phyloP scores from a whole-genome alignment of 2,329 filamentous ascomycete genomes.

The Phyllosticta citrichinensis region DNA sequence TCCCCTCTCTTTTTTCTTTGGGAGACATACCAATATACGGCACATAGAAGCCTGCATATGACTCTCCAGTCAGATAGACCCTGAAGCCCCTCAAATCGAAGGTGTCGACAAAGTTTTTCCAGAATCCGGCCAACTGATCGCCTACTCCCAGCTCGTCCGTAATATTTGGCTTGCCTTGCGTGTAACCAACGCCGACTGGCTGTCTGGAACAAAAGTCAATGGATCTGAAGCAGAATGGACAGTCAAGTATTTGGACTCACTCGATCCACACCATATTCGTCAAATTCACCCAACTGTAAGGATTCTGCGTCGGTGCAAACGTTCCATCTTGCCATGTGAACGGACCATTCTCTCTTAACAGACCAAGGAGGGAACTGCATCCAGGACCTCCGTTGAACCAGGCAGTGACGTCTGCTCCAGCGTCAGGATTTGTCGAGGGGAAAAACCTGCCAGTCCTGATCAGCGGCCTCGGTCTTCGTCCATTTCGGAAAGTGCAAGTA shows the following conservation, averaged over 20 bases:
- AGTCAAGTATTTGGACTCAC: not conserved
- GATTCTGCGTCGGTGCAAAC: slow-evolving; percentile 52
- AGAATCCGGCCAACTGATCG: slow-evolving; percentile 40
- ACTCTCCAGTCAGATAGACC: slow-evolving; percentile 46
- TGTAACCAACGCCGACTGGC: slow-evolving; percentile 38
- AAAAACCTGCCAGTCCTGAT: slow-evolving; percentile 43
- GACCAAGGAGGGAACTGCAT: slow-evolving; percentile 50
- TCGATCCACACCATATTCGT: slow-evolving; percentile 36
- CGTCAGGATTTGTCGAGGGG: slow-evolving; percentile 42
- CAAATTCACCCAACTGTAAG: slow-evolving; percentile 55
- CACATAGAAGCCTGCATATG: slow-evolving; percentile 35
- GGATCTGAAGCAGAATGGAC: not conserved
- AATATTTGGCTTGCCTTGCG: slow-evolving; percentile 34
- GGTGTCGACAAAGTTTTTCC: slow-evolving; percentile 45
- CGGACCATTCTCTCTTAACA: slow-evolving; percentile 69
- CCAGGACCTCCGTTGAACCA: slow-evolving; percentile 37
- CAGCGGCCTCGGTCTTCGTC: not conserved
- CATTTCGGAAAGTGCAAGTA: not conserved
- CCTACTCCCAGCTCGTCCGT: slow-evolving; percentile 38
- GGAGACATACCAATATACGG: not conserved
- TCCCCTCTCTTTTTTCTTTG: not conserved
- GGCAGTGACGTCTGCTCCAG: slow-evolving; percentile 50
- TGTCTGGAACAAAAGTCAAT: slow-evolving; percentile 21
- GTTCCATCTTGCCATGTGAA: slow-evolving; percentile 52
- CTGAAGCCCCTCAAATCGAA: slow-evolving; percentile 46